These are phyloP conservation scores for Hygrocybe coccinea DNA, from an alignment of 768 basidiomycete genomes.

Conservation along the genomic window DNA sequence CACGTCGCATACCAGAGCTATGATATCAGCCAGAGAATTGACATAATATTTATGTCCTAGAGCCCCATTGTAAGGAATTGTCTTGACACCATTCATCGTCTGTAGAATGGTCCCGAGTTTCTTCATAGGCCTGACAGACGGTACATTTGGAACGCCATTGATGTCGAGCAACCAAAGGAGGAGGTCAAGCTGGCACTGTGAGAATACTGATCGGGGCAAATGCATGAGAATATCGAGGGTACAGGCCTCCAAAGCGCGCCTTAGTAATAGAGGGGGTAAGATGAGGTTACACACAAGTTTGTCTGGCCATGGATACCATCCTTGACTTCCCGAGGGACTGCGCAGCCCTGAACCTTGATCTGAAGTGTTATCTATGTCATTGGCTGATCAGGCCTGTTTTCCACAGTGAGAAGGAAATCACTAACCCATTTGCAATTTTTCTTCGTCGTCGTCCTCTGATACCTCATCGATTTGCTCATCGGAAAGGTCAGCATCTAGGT, in stretches of 20 bases:
- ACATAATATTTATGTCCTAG: conserved; percentile 32
- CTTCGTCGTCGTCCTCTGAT: too few relatives aligned
- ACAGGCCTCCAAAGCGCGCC: conserved; percentile 18
- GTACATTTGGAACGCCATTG: conserved; percentile 20
- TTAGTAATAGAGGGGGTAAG: background rate
- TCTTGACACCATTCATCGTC: conserved; percentile 25
- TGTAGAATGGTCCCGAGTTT: conserved; percentile 18
- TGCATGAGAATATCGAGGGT: conserved; percentile 30
- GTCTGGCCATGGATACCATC: conserved; percentile 8
- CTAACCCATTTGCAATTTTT: too few relatives aligned
- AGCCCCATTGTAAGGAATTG: conserved; percentile 25
- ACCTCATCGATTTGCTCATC: too few relatives aligned
- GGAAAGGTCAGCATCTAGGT: too few relatives aligned
- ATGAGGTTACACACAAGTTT: conserved; percentile 11
- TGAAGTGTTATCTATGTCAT: too few relatives aligned
- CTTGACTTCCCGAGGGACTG: background rate
- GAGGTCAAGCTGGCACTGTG: conserved; percentile 24
- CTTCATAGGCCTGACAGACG: conserved; percentile 16
- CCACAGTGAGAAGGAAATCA: too few relatives aligned
- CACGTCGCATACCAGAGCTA: conserved; percentile 24
- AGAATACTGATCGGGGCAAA: conserved; percentile 29
- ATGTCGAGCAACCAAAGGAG: conserved; percentile 25
- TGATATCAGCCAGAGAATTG: conserved; percentile 27
- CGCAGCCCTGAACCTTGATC: too few relatives aligned
- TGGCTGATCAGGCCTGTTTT: too few relatives aligned